phyloP scores from a whole-genome alignment of 129 eudicot genomes.

The sunflower (Helianthus annuus) region DNA sequence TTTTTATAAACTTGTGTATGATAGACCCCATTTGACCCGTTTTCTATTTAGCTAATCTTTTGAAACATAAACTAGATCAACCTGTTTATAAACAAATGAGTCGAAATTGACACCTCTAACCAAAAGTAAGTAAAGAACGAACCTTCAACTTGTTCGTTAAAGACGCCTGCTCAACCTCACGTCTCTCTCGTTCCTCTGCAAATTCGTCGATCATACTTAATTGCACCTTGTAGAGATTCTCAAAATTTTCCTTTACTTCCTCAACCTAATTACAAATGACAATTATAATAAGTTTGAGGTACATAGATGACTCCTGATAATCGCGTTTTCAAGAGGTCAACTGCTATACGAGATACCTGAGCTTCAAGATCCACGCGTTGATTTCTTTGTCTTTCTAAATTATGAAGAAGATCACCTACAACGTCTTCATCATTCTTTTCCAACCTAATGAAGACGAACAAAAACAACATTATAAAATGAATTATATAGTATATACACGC shows the following conservation, averaged over 20 bases:
- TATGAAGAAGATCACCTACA: constrained; percentile 47
- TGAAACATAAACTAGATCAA: neutral
- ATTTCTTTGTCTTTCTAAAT: constrained; percentile 51
- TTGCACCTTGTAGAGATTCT: constrained; percentile 61
- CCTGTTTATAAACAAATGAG: neutral
- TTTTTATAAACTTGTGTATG: neutral
- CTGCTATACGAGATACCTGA: constrained; percentile 48
- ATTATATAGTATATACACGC: neutral
- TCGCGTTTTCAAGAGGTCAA: neutral
- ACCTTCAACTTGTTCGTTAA: constrained; percentile 76
- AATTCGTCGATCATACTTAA: constrained; percentile 61
- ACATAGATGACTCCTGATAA: neutral
- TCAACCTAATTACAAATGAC: constrained; percentile 40
- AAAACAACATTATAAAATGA: neutral
- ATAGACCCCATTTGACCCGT: neutral
- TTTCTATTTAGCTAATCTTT: neutral
- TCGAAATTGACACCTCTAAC: neutral
- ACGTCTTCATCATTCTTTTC: constrained; percentile 48
- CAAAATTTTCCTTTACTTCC: constrained; percentile 42
- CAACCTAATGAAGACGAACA: constrained; percentile 40
- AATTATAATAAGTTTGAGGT: neutral
- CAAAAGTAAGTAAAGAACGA: constrained; percentile 7
- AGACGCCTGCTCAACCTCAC: constrained; percentile 60
- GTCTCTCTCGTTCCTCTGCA: constrained; percentile 80
- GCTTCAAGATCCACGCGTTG: constrained; percentile 60